Percentiles rank a stretch among this genome's conserved stretches.
phyloP scores from a whole-genome alignment of 345 rosid genomes.

The Combretum micranthum region DNA sequence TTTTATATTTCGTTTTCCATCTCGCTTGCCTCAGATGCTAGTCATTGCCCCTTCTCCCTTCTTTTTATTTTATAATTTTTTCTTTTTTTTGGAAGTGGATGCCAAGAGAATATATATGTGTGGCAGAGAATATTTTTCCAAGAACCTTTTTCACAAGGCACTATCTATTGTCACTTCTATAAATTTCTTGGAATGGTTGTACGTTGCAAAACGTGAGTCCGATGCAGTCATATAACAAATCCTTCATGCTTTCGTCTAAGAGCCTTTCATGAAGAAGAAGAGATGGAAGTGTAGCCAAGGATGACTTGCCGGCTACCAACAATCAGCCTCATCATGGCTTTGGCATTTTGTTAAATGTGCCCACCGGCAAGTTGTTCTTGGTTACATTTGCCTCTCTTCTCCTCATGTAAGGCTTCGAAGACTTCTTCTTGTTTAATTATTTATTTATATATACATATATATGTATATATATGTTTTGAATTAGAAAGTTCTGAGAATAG shows the following conservation, averaged over 20 bases:
- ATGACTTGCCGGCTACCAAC: constrained; percentile 38
- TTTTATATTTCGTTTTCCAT: too few species aligned
- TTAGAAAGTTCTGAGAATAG: too few species aligned
- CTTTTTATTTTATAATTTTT: too few species aligned
- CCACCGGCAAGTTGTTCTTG: constrained; percentile 15
- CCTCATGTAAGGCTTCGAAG: constrained; percentile 10
- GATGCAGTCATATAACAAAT: too few species aligned
- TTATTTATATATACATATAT: too few species aligned
- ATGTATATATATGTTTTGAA: too few species aligned
- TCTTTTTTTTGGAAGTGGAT: too few species aligned
- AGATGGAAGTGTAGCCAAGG: constrained; percentile 37
- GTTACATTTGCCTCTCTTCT: constrained; percentile 11
- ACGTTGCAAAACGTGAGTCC: neutral
- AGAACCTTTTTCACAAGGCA: too few species aligned
- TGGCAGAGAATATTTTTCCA: too few species aligned
- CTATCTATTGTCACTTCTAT: neutral
- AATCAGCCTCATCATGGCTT: neutral
- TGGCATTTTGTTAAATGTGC: neutral
- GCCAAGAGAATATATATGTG: too few species aligned
- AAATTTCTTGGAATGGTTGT: neutral
- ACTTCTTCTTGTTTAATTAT: neutral
- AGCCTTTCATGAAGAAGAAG: constrained; percentile 29
- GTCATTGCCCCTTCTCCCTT: too few species aligned
- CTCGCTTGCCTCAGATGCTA: too few species aligned
- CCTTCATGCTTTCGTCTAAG: neutral